Evolutionary conservation across 1,284 basidiomycete species (phyloP).

Genomic region (Cutaneotrichosporon sp.): DNA sequence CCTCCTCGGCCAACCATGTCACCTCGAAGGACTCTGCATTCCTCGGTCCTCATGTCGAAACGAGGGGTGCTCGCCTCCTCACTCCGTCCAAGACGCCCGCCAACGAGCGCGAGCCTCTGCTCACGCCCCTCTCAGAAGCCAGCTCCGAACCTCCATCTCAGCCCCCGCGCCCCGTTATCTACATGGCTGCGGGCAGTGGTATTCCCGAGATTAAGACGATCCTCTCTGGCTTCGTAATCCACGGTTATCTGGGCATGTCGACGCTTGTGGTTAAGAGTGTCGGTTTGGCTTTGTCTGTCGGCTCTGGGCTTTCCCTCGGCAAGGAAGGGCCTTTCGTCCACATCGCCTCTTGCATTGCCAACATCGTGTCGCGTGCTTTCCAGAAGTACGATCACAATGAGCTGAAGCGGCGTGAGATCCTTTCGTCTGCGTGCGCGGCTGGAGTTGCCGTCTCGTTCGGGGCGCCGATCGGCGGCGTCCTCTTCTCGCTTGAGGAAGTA

Average conservation of each 20-base stretch:
- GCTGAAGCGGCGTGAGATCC: slow-evolving; percentile 87
- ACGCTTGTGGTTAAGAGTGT: slow-evolving; percentile 87
- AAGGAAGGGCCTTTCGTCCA: slow-evolving; percentile 98
- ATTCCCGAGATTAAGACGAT: slow-evolving; percentile 98
- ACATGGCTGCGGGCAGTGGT: slow-evolving; percentile 90
- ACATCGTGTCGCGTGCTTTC: slow-evolving; percentile 84
- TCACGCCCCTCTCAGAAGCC: slow-evolving; percentile 1
- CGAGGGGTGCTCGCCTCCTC: slow-evolving; percentile 7
- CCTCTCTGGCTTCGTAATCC: slow-evolving; percentile 91
- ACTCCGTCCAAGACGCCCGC: slow-evolving; percentile 2
- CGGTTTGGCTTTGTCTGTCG: slow-evolving; percentile 83
- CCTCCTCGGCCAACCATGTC: slow-evolving; percentile 79
- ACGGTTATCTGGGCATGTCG: slow-evolving; percentile 88
- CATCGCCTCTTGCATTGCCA: slow-evolving; percentile 90
- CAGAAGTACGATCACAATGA: slow-evolving; percentile 89
- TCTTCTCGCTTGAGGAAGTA: slow-evolving; percentile 90
- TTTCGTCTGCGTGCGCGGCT: slow-evolving; percentile 82
- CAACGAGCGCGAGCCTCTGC: slow-evolving; percentile 28
- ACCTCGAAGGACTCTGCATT: slow-evolving; percentile 80
- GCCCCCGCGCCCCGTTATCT: slow-evolving; percentile 62
- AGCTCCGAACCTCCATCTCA: slow-evolving; percentile 6
- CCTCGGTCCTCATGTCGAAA: slow-evolving; percentile 50
- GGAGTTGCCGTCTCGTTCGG: slow-evolving; percentile 64
- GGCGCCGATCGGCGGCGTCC: slow-evolving; percentile 84
- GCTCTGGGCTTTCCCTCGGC: slow-evolving; percentile 79